phyloP scores from a whole-genome alignment of 345 rosid species.

The Aurinia saxatilis region DNA sequence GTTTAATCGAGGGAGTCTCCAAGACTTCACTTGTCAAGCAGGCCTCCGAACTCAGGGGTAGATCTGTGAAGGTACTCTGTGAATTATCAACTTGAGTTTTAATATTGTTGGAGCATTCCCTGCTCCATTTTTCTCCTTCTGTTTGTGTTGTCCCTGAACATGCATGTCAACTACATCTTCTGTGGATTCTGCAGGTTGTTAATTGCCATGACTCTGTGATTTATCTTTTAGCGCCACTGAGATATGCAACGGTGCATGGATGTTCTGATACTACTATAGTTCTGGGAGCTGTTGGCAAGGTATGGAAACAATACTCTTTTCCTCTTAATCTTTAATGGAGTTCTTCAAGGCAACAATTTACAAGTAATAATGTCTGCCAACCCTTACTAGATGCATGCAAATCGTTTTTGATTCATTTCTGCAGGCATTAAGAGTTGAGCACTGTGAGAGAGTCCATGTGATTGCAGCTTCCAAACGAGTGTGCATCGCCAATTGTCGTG shows the following conservation, averaged over 20 bases:
- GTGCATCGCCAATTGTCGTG: slow-evolving; percentile 95
- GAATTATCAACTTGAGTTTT: background rate
- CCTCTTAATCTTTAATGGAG: background rate
- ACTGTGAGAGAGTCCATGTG: slow-evolving; percentile 98
- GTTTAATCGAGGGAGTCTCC: slow-evolving; percentile 90
- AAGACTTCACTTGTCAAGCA: slow-evolving; percentile 79
- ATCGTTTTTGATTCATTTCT: slow-evolving; percentile 9
- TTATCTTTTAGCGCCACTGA: slow-evolving; percentile 87
- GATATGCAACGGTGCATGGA: slow-evolving; percentile 90
- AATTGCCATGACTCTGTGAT: slow-evolving; percentile 95
- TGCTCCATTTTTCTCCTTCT: background rate
- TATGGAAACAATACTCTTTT: slow-evolving; percentile 22
- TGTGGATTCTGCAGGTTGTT: slow-evolving; percentile 55
- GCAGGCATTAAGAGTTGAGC: slow-evolving; percentile 92
- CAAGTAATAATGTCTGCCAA: background rate
- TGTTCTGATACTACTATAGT: slow-evolving; percentile 95
- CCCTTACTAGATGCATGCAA: background rate
- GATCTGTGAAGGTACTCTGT: slow-evolving; percentile 76
- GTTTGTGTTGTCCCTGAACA: background rate
- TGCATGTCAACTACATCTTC: background rate
- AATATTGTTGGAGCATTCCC: background rate
- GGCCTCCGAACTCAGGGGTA: slow-evolving; percentile 83
- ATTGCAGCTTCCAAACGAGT: slow-evolving; percentile 80
- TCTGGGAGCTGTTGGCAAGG: slow-evolving; percentile 99
- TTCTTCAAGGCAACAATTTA: background rate